These are phyloP conservation scores for Oldenlandia corymbosa DNA, from an alignment of 257 asterid genomes.

Conservation along the genomic window DNA sequence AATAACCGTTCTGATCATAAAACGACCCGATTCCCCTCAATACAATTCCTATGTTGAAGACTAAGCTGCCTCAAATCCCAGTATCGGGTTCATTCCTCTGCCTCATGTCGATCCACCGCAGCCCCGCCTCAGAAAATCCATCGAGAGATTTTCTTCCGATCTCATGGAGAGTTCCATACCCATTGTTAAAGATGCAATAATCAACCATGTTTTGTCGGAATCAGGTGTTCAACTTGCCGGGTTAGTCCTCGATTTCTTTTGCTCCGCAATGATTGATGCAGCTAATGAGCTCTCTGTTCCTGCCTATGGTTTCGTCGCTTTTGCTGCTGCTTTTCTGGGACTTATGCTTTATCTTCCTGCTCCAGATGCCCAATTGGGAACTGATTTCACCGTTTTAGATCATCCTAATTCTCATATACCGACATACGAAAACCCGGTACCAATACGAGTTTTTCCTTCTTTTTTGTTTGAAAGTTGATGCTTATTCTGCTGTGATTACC, in stretches of 20 bases:
- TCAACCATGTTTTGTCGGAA: background rate
- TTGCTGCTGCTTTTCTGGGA: slow-evolving; percentile 12
- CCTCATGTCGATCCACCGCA: slow-evolving; percentile 11
- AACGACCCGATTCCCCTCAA: background rate
- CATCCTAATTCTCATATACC: background rate
- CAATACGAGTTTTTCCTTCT: background rate
- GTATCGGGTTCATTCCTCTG: slow-evolving; percentile 1
- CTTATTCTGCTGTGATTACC: background rate
- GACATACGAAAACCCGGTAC: background rate
- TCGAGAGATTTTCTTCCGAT: background rate
- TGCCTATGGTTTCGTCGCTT: slow-evolving; percentile 2
- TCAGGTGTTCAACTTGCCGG: background rate
- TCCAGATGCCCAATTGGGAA: background rate
- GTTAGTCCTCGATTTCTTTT: slow-evolving; percentile 7
- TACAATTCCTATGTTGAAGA: background rate
- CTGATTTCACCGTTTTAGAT: slow-evolving; percentile 1
- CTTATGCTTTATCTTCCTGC: slow-evolving; percentile 11
- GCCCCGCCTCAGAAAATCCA: background rate
- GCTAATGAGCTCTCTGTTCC: slow-evolving; percentile 11
- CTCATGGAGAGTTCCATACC: background rate
- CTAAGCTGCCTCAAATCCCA: slow-evolving; percentile 1
- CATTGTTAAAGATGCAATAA: slow-evolving; percentile 1
- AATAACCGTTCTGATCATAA: slow-evolving; percentile 2
- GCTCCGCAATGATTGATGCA: slow-evolving; percentile 10
- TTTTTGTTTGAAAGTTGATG: slow-evolving; percentile 6